Conservation (phyloP, 2,329 filamentous ascomycete species). For the Pseudogymnoascus sp. region DNA sequence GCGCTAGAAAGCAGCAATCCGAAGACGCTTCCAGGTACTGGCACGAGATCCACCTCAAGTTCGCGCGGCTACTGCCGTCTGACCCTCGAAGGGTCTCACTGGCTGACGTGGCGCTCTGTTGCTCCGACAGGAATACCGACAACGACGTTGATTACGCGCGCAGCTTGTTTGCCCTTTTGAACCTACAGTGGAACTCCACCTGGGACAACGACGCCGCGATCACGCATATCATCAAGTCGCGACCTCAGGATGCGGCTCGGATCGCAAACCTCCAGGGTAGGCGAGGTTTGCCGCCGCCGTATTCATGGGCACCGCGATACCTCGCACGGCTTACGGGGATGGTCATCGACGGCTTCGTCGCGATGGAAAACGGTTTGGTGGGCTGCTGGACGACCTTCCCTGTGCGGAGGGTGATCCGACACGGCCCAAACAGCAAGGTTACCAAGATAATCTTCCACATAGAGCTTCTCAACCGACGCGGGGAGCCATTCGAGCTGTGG, state of each 20-base stretch:
- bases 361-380: no score
- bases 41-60: background rate
- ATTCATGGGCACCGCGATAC: conserved; percentile 14
- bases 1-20: background rate
- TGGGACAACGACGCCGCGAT: conserved; percentile 18
- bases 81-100: conserved; percentile 10
- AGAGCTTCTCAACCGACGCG: no score
- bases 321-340: conserved; percentile 10
- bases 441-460: no score
- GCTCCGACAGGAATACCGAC: conserved; percentile 9
- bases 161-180: conserved; percentile 16
- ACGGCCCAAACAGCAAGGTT: no score
- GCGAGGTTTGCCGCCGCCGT: conserved; percentile 7
- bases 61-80: background rate
- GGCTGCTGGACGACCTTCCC: background rate
- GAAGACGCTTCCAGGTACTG: background rate
- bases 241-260: conserved; percentile 1
- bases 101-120: conserved; percentile 11
- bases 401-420: background rate
- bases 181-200: conserved; percentile 13
- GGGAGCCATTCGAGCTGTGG: no score
- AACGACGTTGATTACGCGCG: conserved; percentile 18
- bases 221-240: conserved; percentile 11
- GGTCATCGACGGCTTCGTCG: background rate
- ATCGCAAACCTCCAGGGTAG: conserved; percentile 10